Evolutionary conservation across 352 stramenopile genomes (phyloP).

Genomic region (Phytophthora sp.): DNA sequence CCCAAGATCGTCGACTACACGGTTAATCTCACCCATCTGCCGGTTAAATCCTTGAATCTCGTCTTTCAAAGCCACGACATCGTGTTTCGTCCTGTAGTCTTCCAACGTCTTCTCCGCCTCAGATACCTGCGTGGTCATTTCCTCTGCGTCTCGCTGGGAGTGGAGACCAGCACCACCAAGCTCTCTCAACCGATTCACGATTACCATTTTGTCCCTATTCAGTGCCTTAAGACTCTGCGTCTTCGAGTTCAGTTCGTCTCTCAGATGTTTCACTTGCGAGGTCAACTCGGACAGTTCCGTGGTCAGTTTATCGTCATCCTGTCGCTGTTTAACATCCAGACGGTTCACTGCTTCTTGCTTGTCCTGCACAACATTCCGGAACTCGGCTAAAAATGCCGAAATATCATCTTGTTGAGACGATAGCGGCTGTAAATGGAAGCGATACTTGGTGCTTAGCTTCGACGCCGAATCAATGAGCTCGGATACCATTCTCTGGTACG

Average conservation of each 20-base stretch:
- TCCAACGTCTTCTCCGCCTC: constrained; percentile 56
- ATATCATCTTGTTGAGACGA: constrained; percentile 63
- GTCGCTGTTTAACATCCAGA: constrained; percentile 47
- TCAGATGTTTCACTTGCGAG: constrained; percentile 55
- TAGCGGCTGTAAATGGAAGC: constrained; percentile 58
- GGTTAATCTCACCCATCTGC: constrained; percentile 50
- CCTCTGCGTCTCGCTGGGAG: constrained; percentile 54
- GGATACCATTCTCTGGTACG: constrained; percentile 42
- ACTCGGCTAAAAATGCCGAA: constrained; percentile 54
- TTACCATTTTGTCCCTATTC: constrained; percentile 48
- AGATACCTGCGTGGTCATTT: constrained; percentile 52
- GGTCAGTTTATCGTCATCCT: constrained; percentile 54
- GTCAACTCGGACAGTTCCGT: constrained; percentile 56
- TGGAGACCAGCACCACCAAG: constrained; percentile 45
- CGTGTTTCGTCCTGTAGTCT: constrained; percentile 51
- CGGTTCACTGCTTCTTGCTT: constrained; percentile 50
- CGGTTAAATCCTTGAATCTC: constrained; percentile 56
- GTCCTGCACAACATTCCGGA: constrained; percentile 47
- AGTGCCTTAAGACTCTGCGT: constrained; percentile 45
- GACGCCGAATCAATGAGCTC: constrained; percentile 54
- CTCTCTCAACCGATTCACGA: constrained; percentile 48
- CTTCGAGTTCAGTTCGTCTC: constrained; percentile 58
- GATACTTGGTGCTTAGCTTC: constrained; percentile 61
- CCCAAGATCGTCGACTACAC: constrained; percentile 51
- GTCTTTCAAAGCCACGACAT: constrained; percentile 41